phyloP scores from a whole-genome alignment of 805 yeast genomes.

The Debaryomyces tyrocola region DNA sequence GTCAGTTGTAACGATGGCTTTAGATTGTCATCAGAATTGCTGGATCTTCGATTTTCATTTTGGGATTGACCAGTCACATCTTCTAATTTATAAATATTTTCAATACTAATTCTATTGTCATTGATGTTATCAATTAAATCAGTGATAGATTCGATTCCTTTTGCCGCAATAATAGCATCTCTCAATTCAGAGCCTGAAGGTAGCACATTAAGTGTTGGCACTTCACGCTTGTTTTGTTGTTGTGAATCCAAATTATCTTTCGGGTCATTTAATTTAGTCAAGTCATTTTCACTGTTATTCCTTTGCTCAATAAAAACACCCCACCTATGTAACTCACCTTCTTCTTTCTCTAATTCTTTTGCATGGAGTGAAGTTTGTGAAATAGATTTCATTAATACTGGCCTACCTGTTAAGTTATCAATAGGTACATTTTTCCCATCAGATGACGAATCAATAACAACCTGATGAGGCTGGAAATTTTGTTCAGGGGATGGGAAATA shows the following conservation, averaged over 20 bases:
- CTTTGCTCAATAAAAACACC: constrained; percentile 77
- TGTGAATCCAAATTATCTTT: constrained; percentile 5
- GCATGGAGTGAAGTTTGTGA: constrained; percentile 70
- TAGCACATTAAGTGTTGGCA: constrained; percentile 38
- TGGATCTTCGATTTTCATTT: neutral
- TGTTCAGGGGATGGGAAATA: constrained; percentile 22
- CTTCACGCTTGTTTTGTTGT: constrained; percentile 4
- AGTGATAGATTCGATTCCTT: constrained; percentile 68
- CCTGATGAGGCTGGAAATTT: constrained; percentile 61
- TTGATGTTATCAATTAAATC: constrained; percentile 68
- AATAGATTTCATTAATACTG: constrained; percentile 61
- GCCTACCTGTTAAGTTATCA: constrained; percentile 70
- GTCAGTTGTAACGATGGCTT: neutral
- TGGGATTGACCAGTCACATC: constrained; percentile 7
- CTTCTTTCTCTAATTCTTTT: constrained; percentile 81
- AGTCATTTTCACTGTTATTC: constrained; percentile 20
- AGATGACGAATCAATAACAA: constrained; percentile 63
- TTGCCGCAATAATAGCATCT: constrained; percentile 68
- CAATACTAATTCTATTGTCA: constrained; percentile 50
- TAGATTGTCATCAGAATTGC: neutral
- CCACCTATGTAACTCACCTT: constrained; percentile 88
- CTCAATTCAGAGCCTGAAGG: constrained; percentile 58
- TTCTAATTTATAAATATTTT: constrained; percentile 43
- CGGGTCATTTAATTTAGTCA: constrained; percentile 1
- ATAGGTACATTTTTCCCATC: constrained; percentile 54